Conservation (phyloP, 306 rosid species). For the Castanospermum australe region DNA sequence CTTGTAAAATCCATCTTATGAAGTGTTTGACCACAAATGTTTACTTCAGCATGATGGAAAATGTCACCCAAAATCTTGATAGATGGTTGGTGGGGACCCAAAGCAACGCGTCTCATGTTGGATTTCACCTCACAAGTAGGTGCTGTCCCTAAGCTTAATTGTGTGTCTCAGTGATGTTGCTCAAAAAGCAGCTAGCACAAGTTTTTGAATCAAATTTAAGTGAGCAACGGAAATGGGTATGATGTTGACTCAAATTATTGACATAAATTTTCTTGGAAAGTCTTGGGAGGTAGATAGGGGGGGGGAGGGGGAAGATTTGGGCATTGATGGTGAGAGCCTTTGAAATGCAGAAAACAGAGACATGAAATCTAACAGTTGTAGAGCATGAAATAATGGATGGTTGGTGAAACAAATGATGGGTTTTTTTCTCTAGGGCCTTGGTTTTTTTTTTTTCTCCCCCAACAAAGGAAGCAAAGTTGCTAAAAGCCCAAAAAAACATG, state of each 20-base stretch:
- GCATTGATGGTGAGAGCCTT: background rate
- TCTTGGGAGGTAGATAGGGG: background rate
- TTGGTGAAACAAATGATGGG: slow-evolving; percentile 41
- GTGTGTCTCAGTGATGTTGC: slow-evolving; percentile 8
- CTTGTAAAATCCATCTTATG: background rate
- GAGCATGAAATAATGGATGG: slow-evolving; percentile 39
- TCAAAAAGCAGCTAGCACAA: slow-evolving; percentile 13
- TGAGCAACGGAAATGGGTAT: slow-evolving; percentile 4
- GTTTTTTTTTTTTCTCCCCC: slow-evolving; percentile 30
- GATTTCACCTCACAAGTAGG: slow-evolving; percentile 1
- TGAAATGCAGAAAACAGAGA: slow-evolving; percentile 26
- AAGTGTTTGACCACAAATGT: slow-evolving; percentile 16
- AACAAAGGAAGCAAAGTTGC: slow-evolving; percentile 13
- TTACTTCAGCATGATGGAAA: slow-evolving; percentile 4
- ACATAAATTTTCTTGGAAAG: background rate
- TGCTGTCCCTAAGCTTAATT: slow-evolving; percentile 8
- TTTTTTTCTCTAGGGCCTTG: background rate
- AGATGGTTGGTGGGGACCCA: slow-evolving; percentile 5
- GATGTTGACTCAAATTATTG: slow-evolving; percentile 17
- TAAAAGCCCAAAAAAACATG: background rate
- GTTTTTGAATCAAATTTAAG: slow-evolving; percentile 11
- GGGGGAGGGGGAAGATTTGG: background rate
- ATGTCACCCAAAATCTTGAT: background rate
- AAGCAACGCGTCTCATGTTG: slow-evolving; percentile 20
- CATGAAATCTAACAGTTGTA: slow-evolving; percentile 32